These are phyloP conservation scores for Lineolata rhizophorae DNA, from an alignment of 495 filamentous ascomycete genomes.

Conservation along the genomic window DNA sequence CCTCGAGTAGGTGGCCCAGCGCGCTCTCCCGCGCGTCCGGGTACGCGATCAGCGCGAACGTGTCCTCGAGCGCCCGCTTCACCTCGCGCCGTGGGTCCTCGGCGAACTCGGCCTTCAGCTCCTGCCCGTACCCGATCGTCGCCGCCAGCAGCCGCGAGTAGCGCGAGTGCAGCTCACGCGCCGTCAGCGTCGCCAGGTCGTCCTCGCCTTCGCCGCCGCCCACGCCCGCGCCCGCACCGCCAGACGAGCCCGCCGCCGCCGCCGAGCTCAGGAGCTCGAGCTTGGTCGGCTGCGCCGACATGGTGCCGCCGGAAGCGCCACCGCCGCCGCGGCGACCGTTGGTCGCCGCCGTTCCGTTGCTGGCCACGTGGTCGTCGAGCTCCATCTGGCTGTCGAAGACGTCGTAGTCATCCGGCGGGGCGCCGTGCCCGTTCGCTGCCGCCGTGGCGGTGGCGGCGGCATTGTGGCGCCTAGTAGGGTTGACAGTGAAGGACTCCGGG, in stretches of 20 bases:
- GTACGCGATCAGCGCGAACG: slow-evolving; percentile 80
- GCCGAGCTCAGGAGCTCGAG: slow-evolving; percentile 6
- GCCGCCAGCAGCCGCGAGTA: slow-evolving; percentile 38
- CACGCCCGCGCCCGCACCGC: background rate
- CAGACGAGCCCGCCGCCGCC: too few species aligned
- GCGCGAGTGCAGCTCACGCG: too few species aligned
- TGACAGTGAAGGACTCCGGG: too few species aligned
- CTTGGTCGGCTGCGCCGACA: slow-evolving; percentile 5
- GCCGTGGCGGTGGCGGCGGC: slow-evolving; percentile 2
- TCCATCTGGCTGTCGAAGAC: slow-evolving; percentile 52
- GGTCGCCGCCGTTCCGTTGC: background rate
- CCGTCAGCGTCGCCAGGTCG: too few species aligned
- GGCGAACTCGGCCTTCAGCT: slow-evolving; percentile 52
- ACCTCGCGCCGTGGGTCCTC: slow-evolving; percentile 45
- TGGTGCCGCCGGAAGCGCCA: slow-evolving; percentile 2
- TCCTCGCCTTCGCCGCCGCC: background rate
- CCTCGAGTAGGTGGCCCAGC: slow-evolving; percentile 60
- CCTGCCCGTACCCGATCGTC: slow-evolving; percentile 60
- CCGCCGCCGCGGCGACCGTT: slow-evolving; percentile 19
- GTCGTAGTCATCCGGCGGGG: slow-evolving; percentile 5
- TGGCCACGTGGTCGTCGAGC: slow-evolving; percentile 40
- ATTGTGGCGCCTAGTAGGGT: too few species aligned
- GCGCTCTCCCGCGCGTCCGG: slow-evolving; percentile 50
- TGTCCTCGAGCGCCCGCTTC: slow-evolving; percentile 54
- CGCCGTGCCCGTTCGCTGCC: background rate